Evolutionary conservation across 495 filamentous ascomycete genomes (phyloP).

Genomic region (Aspergillus coremiiformis): DNA sequence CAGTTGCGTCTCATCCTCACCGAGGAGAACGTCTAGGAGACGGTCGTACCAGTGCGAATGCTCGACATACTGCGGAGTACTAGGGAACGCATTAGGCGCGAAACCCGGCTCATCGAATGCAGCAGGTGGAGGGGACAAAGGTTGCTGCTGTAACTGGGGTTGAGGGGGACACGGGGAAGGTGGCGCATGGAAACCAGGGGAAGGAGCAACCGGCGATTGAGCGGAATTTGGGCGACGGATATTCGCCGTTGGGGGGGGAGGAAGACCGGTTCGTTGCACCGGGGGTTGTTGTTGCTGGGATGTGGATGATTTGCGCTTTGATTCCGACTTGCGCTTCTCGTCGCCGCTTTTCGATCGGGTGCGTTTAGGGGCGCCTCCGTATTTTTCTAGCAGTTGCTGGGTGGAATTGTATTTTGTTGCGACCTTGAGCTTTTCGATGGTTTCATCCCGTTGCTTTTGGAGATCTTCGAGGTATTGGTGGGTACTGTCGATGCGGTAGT

Average conservation of each 20-base stretch:
- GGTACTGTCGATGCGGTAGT: conserved; percentile 65
- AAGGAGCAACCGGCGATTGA: conserved; percentile 11
- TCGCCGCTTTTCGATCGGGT: conserved; percentile 29
- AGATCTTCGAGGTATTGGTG: conserved; percentile 63
- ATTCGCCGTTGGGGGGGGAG: conserved; percentile 83
- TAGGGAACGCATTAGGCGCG: conserved; percentile 54
- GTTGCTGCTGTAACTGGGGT: background rate
- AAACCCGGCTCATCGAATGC: conserved; percentile 41
- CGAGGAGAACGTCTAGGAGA: conserved; percentile 81
- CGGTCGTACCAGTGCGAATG: conserved; percentile 85
- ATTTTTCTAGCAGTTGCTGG: conserved; percentile 87
- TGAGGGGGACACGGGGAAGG: conserved; percentile 20
- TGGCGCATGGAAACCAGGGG: conserved; percentile 11
- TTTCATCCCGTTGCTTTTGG: conserved; percentile 68
- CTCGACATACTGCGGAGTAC: conserved; percentile 37
- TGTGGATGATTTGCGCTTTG: conserved; percentile 13
- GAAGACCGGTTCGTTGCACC: conserved; percentile 49
- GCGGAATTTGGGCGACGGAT: conserved; percentile 41
- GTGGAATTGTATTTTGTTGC: conserved; percentile 95
- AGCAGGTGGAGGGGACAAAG: conserved; percentile 4
- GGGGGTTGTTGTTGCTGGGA: conserved; percentile 20
- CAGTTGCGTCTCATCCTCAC: conserved; percentile 88
- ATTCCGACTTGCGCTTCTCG: conserved; percentile 18
- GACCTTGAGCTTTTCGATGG: conserved; percentile 87
- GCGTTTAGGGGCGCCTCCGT: conserved; percentile 58